Evolutionary conservation across 306 rosid genomes (phyloP).

Genomic region (Trifolium pratense): DNA sequence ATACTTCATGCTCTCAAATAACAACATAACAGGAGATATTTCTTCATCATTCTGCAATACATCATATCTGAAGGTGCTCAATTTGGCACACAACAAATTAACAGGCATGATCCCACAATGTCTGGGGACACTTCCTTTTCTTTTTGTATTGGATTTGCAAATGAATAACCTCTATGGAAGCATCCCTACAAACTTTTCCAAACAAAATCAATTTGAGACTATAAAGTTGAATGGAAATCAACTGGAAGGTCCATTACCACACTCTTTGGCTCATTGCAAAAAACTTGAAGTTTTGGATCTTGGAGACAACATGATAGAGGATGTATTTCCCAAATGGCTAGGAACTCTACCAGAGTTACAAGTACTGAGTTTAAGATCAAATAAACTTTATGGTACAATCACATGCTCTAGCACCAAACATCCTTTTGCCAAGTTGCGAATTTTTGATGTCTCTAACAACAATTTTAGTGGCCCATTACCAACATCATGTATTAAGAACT

Average conservation of each 20-base stretch:
- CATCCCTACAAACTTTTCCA: not conserved
- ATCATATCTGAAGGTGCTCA: not conserved
- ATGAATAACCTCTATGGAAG: conserved; percentile 42
- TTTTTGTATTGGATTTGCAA: conserved; percentile 34
- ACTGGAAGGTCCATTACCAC: conserved; percentile 45
- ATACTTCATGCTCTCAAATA: conserved; percentile 26
- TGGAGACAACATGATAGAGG: conserved; percentile 46
- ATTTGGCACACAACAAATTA: conserved; percentile 28
- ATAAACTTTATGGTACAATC: conserved; percentile 47
- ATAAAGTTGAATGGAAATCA: conserved; percentile 43
- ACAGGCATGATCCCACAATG: conserved; percentile 41
- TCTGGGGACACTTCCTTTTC: not conserved
- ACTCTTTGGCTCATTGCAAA: conserved; percentile 18
- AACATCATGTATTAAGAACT: conserved; percentile 32
- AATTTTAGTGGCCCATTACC: conserved; percentile 46
- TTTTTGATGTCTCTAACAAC: conserved; percentile 48
- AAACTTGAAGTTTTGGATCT: conserved; percentile 42
- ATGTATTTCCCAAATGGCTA: conserved; percentile 48
- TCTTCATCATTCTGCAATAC: conserved; percentile 18
- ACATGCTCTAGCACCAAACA: not conserved
- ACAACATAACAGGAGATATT: conserved; percentile 36
- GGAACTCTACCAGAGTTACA: conserved; percentile 36
- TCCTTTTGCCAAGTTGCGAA: conserved; percentile 6
- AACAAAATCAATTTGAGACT: not conserved
- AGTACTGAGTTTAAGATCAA: conserved; percentile 48